Evolutionary conservation across 257 asterid species (phyloP).

Genomic region (Euphrasia confusa): DNA sequence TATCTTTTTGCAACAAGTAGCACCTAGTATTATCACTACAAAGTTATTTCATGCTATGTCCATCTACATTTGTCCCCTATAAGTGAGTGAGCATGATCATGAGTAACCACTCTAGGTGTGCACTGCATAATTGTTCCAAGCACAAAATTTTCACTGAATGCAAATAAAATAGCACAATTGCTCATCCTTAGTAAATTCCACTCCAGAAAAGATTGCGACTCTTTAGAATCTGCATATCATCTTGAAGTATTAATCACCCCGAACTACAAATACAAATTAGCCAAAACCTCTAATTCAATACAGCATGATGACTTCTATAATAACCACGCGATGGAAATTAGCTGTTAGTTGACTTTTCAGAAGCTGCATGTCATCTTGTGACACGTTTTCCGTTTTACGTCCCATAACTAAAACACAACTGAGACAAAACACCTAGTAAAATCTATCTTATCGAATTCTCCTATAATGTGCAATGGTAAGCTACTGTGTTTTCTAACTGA

Average conservation of each 20-base stretch:
- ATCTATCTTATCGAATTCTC: conserved; percentile 1
- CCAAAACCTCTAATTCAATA: conserved; percentile 3
- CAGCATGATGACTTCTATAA: conserved; percentile 10
- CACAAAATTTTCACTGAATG: background rate
- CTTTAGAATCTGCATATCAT: conserved; percentile 10
- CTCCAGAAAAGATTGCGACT: conserved; percentile 13
- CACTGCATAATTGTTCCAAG: background rate
- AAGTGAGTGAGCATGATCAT: conserved; percentile 16
- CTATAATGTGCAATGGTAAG: conserved; percentile 4
- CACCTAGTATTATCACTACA: conserved; percentile 9
- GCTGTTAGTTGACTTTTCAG: conserved; percentile 7
- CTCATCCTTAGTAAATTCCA: background rate
- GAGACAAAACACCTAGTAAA: conserved; percentile 4
- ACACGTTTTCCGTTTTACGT: conserved; percentile 13
- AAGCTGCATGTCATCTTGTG: conserved; percentile 14
- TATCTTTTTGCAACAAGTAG: background rate
- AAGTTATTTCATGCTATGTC: background rate
- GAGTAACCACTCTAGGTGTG: conserved; percentile 6
- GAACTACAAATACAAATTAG: conserved; percentile 12
- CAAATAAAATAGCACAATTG: conserved; percentile 1
- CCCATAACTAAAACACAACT: conserved; percentile 16
- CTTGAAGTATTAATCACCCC: conserved; percentile 13
- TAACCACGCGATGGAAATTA: background rate
- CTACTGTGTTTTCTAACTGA: conserved; percentile 7
- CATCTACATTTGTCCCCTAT: background rate